Evolutionary conservation across 805 yeast species (phyloP).

Genomic region (Suhomyces sp.): DNA sequence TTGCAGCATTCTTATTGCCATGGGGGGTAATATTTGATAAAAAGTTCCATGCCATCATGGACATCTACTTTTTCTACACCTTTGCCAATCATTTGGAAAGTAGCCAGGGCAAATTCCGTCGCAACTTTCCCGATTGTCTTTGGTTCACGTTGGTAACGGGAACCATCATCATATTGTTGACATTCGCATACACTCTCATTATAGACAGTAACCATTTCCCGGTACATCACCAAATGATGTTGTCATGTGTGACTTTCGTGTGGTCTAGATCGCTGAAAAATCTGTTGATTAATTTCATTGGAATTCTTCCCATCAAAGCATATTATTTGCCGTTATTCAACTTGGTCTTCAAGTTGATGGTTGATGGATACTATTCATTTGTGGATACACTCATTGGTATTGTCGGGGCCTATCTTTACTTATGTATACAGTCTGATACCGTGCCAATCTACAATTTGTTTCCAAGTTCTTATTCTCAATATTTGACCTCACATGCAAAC

Average conservation of each 20-base stretch:
- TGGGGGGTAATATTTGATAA: conserved; percentile 24
- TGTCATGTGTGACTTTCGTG: conserved; percentile 56
- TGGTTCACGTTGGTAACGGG: conserved; percentile 53
- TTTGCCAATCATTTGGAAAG: conserved; percentile 58
- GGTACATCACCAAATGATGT: conserved; percentile 39
- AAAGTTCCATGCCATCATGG: conserved; percentile 37
- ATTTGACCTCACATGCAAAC: conserved; percentile 5
- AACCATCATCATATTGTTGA: conserved; percentile 41
- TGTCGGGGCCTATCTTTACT: conserved; percentile 56
- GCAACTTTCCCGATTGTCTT: conserved; percentile 53
- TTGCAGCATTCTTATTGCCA: conserved; percentile 52
- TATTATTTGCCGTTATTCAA: conserved; percentile 51
- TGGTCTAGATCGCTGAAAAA: conserved; percentile 62
- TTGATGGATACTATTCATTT: conserved; percentile 43
- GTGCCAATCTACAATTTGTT: conserved; percentile 40
- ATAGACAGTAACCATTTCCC: conserved; percentile 18
- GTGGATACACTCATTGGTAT: conserved; percentile 50
- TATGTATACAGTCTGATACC: conserved; percentile 61
- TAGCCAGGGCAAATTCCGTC: conserved; percentile 42
- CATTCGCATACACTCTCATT: conserved; percentile 28
- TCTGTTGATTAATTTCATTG: conserved; percentile 52
- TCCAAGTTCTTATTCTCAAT: conserved; percentile 28
- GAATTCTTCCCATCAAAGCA: conserved; percentile 53
- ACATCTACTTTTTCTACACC: conserved; percentile 55
- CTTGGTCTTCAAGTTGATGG: conserved; percentile 32